Base-by-base conservation (phyloP, 176 grass and related monocot genomes). In the Triticum monococcum region DNA sequence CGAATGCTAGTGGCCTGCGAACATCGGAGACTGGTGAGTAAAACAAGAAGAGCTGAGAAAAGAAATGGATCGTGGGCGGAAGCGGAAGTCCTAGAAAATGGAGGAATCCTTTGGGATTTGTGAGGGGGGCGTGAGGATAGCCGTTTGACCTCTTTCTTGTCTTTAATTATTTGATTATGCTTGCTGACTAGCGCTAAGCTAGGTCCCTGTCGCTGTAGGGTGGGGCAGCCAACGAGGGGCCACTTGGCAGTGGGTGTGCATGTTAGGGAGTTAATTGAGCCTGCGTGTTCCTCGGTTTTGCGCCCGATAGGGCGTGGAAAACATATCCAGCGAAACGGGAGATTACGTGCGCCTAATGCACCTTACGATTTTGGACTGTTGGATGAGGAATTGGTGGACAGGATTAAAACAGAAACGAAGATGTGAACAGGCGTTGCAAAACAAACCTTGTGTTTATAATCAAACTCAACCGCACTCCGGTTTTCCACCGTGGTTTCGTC, bases 11-110 rank as follows among this genome's bases (percentile, higher is more conserved):
- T 76, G 36, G 17, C 33, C 32, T 50, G n/a, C 5, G 62, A 24
- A 75, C 61, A 77, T 85, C 77, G 72, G 31, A 70, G 38, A 67
- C 33, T 37, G 69, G 28, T 25, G 36, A 1, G 8, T 74, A 12
- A 69, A 78, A 60, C 48, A 82, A 70, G 63, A 65, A 63, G 38
- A 79, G 17, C 7, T 17, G 17, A 63, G 5, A 65, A 76, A 35
- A 43, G 66, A 8, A 36, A 26, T 9, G 7, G 22, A 56, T 17
- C 63, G 6, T 65, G 24, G 65, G 30, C 35, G 64, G 72, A 64
- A 68, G 80, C 68, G 75, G 38, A 23, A 63, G 77, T 88, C 61
- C 22, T 84, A 76, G 26, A 84, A 68, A 88, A 64, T 41, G 62
- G 45, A 45, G 75, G 85, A 84, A 84, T 46, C 75, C 43, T 45